Evolutionary conservation across 108 stramenopile species (phyloP), one percentile per base, ranked within the genome.

Genomic region (Nitzschia sp.): DNA sequence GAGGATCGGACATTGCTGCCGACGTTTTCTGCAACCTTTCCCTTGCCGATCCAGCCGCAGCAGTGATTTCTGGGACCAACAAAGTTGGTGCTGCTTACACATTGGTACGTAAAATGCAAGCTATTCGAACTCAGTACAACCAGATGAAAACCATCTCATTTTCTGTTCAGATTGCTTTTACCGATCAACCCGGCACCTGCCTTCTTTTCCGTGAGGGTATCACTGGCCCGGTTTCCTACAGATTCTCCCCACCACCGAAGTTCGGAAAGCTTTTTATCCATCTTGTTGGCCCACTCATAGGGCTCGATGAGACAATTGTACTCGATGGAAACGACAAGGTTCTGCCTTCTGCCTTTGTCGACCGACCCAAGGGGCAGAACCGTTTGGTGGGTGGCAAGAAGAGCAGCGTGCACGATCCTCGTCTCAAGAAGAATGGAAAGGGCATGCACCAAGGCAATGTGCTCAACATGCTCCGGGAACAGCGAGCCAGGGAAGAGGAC

Each of bases 151-250:
- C n/a, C n/a, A n/a, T n/a, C n/a, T n/a, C n/a, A n/a, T n/a, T n/a
- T n/a, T n/a, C 66, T 21, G 86, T 82, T 18, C 78, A 94, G 31
- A 25, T 90, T 23, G 88, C 84, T 0, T 91, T 80, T 66, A 83
- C 91, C 6, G 91, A 96, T 56, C 38, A 73, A 25, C 72, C 93
- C 27, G 81, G 81, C 9, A 80, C 90, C 3, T 72, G 79, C 31
- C 56, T 93, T n/a, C 46, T 87, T 18, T 87, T 73, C 49, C 68
- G 72, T 46, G 73, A 78, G 13, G 75, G 87, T 55, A 69, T 96
- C 26, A 48, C 63, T 3, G 61, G 59, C 9, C 80, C 80, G 27
- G 70, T 63, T 18, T 58, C 70, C 29, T 66, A 79, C 51, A 26
- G 55, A 28, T 64, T 93, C n/a, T 46, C 46, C 19, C 76, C 72